Evolutionary conservation across 2,329 filamentous ascomycete species (phyloP).

Genomic region (Fusarium cyanostomum): DNA sequence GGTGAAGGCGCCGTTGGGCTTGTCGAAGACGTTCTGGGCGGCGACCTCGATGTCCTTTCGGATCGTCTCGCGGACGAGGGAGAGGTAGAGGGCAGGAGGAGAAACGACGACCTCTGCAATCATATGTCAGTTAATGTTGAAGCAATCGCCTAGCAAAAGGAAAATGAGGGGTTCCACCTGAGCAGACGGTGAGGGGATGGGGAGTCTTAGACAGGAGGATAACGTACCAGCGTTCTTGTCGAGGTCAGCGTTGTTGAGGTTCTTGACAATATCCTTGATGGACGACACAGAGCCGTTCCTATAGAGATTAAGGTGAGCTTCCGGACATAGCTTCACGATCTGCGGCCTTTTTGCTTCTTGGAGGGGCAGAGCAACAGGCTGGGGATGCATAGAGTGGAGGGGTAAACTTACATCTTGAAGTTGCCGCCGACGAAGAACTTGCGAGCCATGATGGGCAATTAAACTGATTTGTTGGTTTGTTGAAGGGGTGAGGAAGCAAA

Average conservation of each 20-base stretch:
- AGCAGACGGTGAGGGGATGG: constrained; percentile 8
- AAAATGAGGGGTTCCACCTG: constrained; percentile 25
- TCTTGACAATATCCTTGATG: constrained; percentile 89
- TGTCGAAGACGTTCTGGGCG: constrained; percentile 97
- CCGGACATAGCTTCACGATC: constrained; percentile 12
- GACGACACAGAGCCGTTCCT: constrained; percentile 94
- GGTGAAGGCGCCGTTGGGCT: constrained; percentile 95
- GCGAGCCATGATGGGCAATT: constrained; percentile 79
- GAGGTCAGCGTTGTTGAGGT: constrained; percentile 86
- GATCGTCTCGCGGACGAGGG: constrained; percentile 82
- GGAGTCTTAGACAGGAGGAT: constrained; percentile 1
- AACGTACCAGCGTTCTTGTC: constrained; percentile 77
- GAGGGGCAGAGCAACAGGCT: constrained; percentile 22
- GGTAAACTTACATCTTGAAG: constrained; percentile 90
- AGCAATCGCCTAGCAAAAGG: not conserved
- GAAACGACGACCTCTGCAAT: constrained; percentile 89
- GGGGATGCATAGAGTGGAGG: constrained; percentile 37
- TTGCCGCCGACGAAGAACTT: constrained; percentile 98
- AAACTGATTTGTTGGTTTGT: constrained; percentile 9
- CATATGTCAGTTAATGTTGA: constrained; percentile 13
- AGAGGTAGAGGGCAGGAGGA: constrained; percentile 89
- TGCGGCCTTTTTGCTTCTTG: constrained; percentile 45
- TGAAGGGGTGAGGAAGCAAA: not conserved
- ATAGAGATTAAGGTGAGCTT: constrained; percentile 30
- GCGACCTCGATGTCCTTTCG: constrained; percentile 83